Percentiles rank a stretch among this genome's conserved stretches.
Conservation (phyloP, 108 stramenopile species). For the Skeletonema potamos region DNA sequence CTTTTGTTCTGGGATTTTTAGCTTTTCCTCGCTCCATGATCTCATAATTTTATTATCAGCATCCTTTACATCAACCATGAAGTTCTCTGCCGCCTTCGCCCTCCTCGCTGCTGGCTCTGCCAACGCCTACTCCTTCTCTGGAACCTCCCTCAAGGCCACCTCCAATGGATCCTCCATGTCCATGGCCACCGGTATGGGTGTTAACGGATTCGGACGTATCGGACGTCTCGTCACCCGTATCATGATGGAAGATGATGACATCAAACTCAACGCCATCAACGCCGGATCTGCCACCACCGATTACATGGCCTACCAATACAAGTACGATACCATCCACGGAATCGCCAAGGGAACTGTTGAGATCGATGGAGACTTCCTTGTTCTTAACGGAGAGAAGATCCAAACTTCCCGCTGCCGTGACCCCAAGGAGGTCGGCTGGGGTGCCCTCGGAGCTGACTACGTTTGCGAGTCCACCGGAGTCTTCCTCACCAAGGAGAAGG, state of each 20-base stretch:
- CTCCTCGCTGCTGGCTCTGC: constrained; percentile 74
- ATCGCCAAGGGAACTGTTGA: constrained; percentile 96
- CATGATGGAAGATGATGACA: constrained; percentile 92
- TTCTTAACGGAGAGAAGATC: constrained; percentile 95
- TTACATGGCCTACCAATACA: constrained; percentile 99
- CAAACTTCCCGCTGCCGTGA: constrained; percentile 93
- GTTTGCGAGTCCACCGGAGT: constrained; percentile 99
- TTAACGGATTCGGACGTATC: constrained; percentile 99
- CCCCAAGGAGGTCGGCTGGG: constrained; percentile 97
- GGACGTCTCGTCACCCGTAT: constrained; percentile 99
- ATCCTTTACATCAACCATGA: constrained; percentile 51
- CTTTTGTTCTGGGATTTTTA: background rate
- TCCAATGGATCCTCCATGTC: constrained; percentile 80
- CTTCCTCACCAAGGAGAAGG: constrained; percentile 97
- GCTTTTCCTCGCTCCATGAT: background rate
- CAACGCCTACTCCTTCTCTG: constrained; percentile 82
- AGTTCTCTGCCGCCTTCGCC: constrained; percentile 77
- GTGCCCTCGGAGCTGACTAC: constrained; percentile 94
- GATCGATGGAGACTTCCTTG: constrained; percentile 95
- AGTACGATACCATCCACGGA: constrained; percentile 99
- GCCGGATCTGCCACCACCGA: constrained; percentile 96
- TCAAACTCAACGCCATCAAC: constrained; percentile 93
- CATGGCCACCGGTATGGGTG: constrained; percentile 89
- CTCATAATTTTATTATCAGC: constrained; percentile 2
- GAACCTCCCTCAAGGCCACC: constrained; percentile 69